phyloP scores from a whole-genome alignment of 108 stramenopile genomes.

The Skeletonema tropicum region DNA sequence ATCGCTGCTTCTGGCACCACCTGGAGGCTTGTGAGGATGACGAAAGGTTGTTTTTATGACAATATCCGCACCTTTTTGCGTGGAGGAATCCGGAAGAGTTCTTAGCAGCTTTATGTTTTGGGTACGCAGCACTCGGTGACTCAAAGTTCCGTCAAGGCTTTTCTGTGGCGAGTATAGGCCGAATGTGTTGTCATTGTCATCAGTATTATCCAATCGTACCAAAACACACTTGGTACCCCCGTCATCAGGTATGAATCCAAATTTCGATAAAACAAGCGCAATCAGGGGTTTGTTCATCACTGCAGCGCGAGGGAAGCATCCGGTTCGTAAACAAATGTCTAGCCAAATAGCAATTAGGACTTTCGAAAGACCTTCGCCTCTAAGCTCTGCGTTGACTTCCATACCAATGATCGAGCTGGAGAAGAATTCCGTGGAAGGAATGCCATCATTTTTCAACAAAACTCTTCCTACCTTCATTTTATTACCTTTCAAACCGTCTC shows the following conservation, averaged over 20 bases:
- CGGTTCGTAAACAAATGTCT: slow-evolving; percentile 36
- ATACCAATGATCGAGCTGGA: slow-evolving; percentile 51
- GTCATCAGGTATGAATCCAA: slow-evolving; percentile 46
- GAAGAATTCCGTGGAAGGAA: slow-evolving; percentile 7
- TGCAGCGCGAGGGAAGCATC: slow-evolving; percentile 41
- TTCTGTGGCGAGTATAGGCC: slow-evolving; percentile 41
- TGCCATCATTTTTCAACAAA: slow-evolving; percentile 35
- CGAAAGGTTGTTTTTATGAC: slow-evolving; percentile 42
- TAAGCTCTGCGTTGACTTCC: slow-evolving; percentile 30
- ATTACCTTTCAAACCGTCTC: slow-evolving; percentile 5
- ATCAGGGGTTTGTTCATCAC: slow-evolving; percentile 55
- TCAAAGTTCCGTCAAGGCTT: slow-evolving; percentile 35
- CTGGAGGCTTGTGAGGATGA: slow-evolving; percentile 46
- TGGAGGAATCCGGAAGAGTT: slow-evolving; percentile 1
- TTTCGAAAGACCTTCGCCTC: slow-evolving; percentile 51
- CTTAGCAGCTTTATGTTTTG: slow-evolving; percentile 44
- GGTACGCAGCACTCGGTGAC: slow-evolving; percentile 28
- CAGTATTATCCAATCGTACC: slow-evolving; percentile 37
- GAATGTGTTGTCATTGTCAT: slow-evolving; percentile 13
- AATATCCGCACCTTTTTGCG: slow-evolving; percentile 10
- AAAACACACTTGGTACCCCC: slow-evolving; percentile 33
- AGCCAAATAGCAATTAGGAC: slow-evolving; percentile 51
- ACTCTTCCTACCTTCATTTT: slow-evolving; percentile 43
- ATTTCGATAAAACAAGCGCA: slow-evolving; percentile 34
- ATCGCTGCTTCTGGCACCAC: background rate